Evolutionary conservation across 805 yeast species (phyloP).

Genomic region (Barnettozyma sucrosica): DNA sequence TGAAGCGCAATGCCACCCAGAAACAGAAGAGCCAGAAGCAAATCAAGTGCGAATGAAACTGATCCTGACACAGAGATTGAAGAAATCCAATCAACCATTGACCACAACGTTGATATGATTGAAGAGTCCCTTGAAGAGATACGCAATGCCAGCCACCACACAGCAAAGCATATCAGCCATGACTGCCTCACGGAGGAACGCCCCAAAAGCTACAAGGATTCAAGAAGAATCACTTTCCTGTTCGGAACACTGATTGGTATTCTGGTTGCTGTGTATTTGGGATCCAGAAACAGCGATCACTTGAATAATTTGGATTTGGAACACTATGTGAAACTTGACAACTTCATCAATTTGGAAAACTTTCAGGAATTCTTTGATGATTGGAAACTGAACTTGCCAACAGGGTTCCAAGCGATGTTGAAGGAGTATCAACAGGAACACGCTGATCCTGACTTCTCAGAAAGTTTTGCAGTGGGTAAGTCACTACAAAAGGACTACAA

Average conservation of each 20-base stretch:
- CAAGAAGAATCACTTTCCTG: constrained; percentile 55
- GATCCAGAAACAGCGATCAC: constrained; percentile 39
- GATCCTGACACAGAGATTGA: background rate
- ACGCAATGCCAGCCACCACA: constrained; percentile 8
- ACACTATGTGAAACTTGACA: constrained; percentile 18
- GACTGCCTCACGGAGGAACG: background rate
- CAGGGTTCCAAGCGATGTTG: constrained; percentile 47
- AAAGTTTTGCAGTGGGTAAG: constrained; percentile 84
- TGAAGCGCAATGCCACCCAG: background rate
- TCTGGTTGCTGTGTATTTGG: constrained; percentile 55
- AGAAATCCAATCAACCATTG: constrained; percentile 13
- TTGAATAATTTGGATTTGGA: constrained; percentile 16
- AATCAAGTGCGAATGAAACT: background rate
- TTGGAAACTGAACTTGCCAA: constrained; percentile 61
- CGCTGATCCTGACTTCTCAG: constrained; percentile 47
- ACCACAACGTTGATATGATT: constrained; percentile 15
- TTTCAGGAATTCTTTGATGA: constrained; percentile 57
- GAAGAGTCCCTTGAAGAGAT: constrained; percentile 15
- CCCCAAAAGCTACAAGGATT: constrained; percentile 31
- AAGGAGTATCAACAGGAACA: constrained; percentile 36
- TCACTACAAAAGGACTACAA: constrained; percentile 47
- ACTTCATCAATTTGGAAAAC: constrained; percentile 35
- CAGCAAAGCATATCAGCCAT: background rate
- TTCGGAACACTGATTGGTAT: constrained; percentile 74
- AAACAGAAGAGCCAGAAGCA: constrained; percentile 1